phyloP scores from a whole-genome alignment of 1,139 yeast species.

The Lodderomyces jiufengensis region DNA sequence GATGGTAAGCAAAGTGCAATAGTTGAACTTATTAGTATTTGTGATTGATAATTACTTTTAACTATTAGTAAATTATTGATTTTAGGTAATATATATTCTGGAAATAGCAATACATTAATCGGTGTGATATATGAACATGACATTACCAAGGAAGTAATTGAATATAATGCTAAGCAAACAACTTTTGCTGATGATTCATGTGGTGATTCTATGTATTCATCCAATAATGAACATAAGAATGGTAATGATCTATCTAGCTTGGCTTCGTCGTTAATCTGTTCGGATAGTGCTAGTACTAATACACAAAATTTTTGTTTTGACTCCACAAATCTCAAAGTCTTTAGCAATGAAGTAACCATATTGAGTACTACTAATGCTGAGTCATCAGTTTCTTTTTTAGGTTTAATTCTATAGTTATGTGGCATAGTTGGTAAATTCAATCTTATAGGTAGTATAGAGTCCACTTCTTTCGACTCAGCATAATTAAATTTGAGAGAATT shows the following conservation, averaged over 20 bases:
- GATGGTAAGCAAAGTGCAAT: conserved; percentile 74
- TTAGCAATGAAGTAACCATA: conserved; percentile 58
- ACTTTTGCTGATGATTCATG: conserved; percentile 37
- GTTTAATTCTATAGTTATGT: conserved; percentile 37
- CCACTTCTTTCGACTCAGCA: neutral
- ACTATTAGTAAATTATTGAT: conserved; percentile 40
- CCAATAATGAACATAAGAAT: conserved; percentile 52
- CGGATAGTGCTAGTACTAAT: conserved; percentile 71
- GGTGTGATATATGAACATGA: conserved; percentile 71
- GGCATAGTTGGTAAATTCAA: conserved; percentile 52
- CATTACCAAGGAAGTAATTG: conserved; percentile 57
- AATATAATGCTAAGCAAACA: conserved; percentile 54
- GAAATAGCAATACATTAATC: conserved; percentile 68
- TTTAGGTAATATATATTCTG: conserved; percentile 80
- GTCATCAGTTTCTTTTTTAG: conserved; percentile 18
- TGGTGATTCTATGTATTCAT: conserved; percentile 31
- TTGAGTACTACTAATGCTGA: conserved; percentile 64
- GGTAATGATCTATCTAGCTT: conserved; percentile 87
- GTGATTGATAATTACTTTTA: conserved; percentile 18
- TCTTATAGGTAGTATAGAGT: conserved; percentile 32
- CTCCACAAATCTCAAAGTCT: conserved; percentile 60
- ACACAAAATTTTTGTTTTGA: conserved; percentile 73
- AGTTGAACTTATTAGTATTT: conserved; percentile 16
- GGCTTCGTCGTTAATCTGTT: conserved; percentile 73
- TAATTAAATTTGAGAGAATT: conserved; percentile 45